Base-by-base conservation (phyloP, 768 basidiomycete genomes). In the Myochromella boudieri region DNA sequence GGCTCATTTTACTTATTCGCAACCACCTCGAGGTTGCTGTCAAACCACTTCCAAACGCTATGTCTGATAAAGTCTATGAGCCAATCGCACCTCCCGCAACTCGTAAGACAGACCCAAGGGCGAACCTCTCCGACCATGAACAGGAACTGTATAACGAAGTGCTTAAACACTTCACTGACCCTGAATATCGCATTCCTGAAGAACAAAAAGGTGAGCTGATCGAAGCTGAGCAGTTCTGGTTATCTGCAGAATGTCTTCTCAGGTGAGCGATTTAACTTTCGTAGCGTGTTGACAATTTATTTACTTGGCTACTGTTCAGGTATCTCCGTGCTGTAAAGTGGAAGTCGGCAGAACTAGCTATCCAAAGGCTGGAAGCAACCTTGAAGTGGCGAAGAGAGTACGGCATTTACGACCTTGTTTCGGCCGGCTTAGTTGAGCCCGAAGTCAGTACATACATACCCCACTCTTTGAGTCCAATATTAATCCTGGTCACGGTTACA, bases 301-400 rank as follows among this genome's bases (percentile, higher is more conserved):
- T 10, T n/a, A 12, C 29, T 41, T 24, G 26, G n/a, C n/a, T 5
- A 26, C n/a, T 32, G 6, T 43, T 12, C 58, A 84, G 87, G 49
- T 92, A 84, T 62, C 65, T 90, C 28, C 82, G 90, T 33, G 91
- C 91, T 2, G 74, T 80, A 0, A 93, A 91, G 53, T 90, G 89
- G 84, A 77, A 79, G 46, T 61, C 66, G 14, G 63, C 69, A 6
- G 59, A 70, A n/a, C 77, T 81, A 6, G 77, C 81, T 3, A 84
- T 91, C 44, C 69, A 74, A 28, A 75, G 90, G 11, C 63, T 91
- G 2, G 87, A 92, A 59, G 75, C 63, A 17, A 91, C 91, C 1
- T 69, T 89, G 25, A 78, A 72, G 50, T 94, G 92, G 92, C 70
- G 91, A 40, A 75, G 91, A 26, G 87, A 90, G 44, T 93, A 76